phyloP scores from a whole-genome alignment of 129 eudicot genomes.

The Tanacetum coccineum region DNA sequence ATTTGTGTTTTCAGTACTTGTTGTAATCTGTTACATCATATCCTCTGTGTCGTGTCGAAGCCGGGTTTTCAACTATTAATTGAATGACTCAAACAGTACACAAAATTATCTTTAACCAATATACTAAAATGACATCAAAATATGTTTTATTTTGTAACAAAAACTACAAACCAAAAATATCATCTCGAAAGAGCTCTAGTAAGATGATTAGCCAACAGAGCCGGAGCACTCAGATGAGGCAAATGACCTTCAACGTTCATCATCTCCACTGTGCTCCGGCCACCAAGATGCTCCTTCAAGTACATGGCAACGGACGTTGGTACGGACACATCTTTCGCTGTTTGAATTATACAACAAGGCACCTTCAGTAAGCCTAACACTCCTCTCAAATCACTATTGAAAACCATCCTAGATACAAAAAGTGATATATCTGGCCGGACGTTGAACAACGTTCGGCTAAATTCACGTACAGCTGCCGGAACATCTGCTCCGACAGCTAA shows the following conservation, averaged over 20 bases:
- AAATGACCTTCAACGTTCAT: slow-evolving; percentile 84
- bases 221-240: slow-evolving; percentile 88
- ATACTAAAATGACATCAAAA: neutral
- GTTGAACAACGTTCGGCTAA: slow-evolving; percentile 92
- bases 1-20: too few species aligned
- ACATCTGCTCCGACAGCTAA: slow-evolving; percentile 97
- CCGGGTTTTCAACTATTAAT: too few species aligned
- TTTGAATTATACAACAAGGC: slow-evolving; percentile 84
- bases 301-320: slow-evolving; percentile 82
- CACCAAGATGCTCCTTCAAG: slow-evolving; percentile 79
- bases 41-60: too few species aligned
- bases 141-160: neutral
- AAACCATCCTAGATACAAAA: slow-evolving; percentile 60
- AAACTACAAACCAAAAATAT: neutral
- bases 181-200: slow-evolving; percentile 56
- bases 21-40: too few species aligned
- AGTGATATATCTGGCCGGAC: slow-evolving; percentile 92
- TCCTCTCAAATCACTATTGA: slow-evolving; percentile 72
- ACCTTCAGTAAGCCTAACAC: slow-evolving; percentile 67
- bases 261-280: slow-evolving; percentile 77
- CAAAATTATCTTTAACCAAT: neutral
- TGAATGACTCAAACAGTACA: too few species aligned
- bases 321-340: slow-evolving; percentile 81
- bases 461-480: slow-evolving; percentile 88
- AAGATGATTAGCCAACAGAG: slow-evolving; percentile 57